These are phyloP conservation scores for Boletus rex-veris DNA, from an alignment of 768 basidiomycete species.

Conservation along the genomic window DNA sequence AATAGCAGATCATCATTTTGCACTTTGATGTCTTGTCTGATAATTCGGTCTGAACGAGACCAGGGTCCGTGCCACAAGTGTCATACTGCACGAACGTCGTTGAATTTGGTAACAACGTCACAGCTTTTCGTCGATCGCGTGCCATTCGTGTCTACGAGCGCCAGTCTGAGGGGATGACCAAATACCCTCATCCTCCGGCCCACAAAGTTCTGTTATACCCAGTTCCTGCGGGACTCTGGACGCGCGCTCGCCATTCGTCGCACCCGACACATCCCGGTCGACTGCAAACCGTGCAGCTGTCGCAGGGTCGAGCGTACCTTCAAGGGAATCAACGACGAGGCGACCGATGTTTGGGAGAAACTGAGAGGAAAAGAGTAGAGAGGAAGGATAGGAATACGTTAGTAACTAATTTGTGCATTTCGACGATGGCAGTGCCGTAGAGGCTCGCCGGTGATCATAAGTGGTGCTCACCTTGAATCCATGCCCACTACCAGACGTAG, in stretches of 20 bases:
- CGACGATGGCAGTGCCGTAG: neutral
- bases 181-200: slow-evolving; percentile 36
- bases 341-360: slow-evolving; percentile 84
- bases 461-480: slow-evolving; percentile 65
- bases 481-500: slow-evolving; percentile 87
- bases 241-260: slow-evolving; percentile 20
- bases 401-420: neutral
- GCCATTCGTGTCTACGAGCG: too few relatives aligned
- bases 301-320: slow-evolving; percentile 54
- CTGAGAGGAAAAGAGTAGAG: slow-evolving; percentile 34
- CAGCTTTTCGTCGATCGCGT: too few relatives aligned
- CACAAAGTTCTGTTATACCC: slow-evolving; percentile 48
- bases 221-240: slow-evolving; percentile 35
- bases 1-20: too few relatives aligned
- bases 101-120: too few relatives aligned
- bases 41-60: too few relatives aligned
- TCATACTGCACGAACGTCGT: too few relatives aligned
- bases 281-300: slow-evolving; percentile 62
- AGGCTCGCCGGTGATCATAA: neutral
- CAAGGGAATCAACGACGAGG: slow-evolving; percentile 69
- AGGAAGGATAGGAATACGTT: neutral
- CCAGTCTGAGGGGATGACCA: too few relatives aligned
- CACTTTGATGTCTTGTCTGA: too few relatives aligned
- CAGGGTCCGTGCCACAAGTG: too few relatives aligned
- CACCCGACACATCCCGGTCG: slow-evolving; percentile 37